Base-by-base conservation (phyloP, 306 rosid genomes). In the Fragaria iinumae region DNA sequence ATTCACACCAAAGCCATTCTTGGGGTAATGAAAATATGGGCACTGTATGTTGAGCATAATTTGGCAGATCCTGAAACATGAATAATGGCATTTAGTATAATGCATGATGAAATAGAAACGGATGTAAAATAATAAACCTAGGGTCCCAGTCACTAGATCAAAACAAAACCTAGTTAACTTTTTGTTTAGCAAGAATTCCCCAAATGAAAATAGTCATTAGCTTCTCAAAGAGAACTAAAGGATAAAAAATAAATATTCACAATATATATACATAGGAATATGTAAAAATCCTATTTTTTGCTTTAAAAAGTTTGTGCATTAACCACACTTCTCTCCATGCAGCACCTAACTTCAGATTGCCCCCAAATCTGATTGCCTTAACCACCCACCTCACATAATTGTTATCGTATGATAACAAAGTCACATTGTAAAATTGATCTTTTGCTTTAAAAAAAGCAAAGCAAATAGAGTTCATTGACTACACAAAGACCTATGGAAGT, bases 1-100 rank as follows among this genome's bases (percentile, higher is more conserved):
- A 96, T 79, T 96, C 99, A 21, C 99, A 96, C 99, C 99, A 96
- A 39, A 96, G 88, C 99, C 99, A 96, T 84, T 96, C 99, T 89
- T 92, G 97, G 2, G 99, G 99, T 55, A 96, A 84, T 34, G 99
- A 96, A 77, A 91, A 96, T 64, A 92, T 96, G 77, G 97, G 99
- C 59, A 92, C 99, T 0, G 76, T 84, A 70, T 96, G 99, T 85
- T 96, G 99, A 75, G 99, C 99, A 83, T 96, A 96, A 84, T 96
- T 96, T n/a, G 99, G 99, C 75, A 96, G 99, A 89, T 96, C 99
- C 99, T 96, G 91, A 82, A 87, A 52, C 62, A 78, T 69, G 21
- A 73, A 59, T 1, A 10, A 41, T 14, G 44, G 5, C 29, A 67
- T 76, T 74, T 11, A 64, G 81, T 50, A 65, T 23, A 23, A 59